These are phyloP conservation scores for Gossypium stocksii DNA, from an alignment of 345 rosid species.

Conservation along the genomic window DNA sequence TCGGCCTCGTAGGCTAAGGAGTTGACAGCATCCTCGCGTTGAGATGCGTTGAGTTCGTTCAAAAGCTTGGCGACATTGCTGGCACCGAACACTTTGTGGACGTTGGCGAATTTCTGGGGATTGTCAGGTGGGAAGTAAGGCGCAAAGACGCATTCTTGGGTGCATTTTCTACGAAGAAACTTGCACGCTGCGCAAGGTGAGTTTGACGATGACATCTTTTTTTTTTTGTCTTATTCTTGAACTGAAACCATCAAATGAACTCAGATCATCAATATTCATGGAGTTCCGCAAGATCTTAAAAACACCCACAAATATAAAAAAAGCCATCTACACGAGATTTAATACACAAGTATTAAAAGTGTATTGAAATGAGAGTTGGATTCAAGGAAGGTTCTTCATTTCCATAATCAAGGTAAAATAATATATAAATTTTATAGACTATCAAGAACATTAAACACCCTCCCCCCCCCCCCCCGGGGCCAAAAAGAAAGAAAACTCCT, in stretches of 20 bases:
- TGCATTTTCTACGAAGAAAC: constrained; percentile 66
- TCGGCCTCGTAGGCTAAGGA: constrained; percentile 79
- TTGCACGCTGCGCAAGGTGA: constrained; percentile 87
- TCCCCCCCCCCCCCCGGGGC: too few species aligned
- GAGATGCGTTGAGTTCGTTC: constrained; percentile 43
- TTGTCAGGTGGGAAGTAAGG: constrained; percentile 81
- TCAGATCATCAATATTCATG: background rate
- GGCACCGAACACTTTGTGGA: constrained; percentile 65
- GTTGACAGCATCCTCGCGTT: constrained; percentile 72
- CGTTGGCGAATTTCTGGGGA: constrained; percentile 54
- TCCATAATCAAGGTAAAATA: background rate
- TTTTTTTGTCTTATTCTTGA: background rate
- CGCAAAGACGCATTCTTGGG: constrained; percentile 74
- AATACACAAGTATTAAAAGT: background rate
- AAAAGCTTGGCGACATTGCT: constrained; percentile 77
- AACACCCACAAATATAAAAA: background rate
- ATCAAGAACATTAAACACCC: too few species aligned
- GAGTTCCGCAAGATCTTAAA: background rate
- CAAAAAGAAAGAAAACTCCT: background rate
- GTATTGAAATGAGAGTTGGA: constrained; percentile 6
- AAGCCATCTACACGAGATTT: background rate
- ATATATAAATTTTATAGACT: too few species aligned
- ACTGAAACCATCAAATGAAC: background rate
- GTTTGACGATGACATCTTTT: constrained; percentile 52
- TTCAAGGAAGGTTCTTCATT: background rate